Percentiles rank a stretch among this genome's conserved stretches.
These are phyloP conservation scores for Nitzschia sp. DNA, from an alignment of 108 stramenopile species.

Conservation along the genomic window DNA sequence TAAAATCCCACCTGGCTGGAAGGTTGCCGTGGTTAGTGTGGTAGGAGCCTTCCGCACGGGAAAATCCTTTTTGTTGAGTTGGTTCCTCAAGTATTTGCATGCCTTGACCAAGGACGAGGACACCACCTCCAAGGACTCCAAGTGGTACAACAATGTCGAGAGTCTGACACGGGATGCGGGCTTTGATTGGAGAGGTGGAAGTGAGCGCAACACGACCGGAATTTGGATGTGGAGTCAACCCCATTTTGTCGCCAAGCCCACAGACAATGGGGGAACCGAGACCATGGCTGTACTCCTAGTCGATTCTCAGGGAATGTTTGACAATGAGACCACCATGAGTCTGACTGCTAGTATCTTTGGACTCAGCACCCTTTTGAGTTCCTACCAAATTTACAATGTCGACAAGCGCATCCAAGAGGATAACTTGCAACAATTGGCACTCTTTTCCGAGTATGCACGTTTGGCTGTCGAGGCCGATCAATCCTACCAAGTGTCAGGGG, in stretches of 20 bases:
- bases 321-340: constrained; percentile 95
- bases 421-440: constrained; percentile 96
- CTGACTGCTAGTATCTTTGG: constrained; percentile 98
- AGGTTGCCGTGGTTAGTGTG: constrained; percentile 93
- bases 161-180: constrained; percentile 54
- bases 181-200: constrained; percentile 95
- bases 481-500: constrained; percentile 29
- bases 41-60: constrained; percentile 99
- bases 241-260: constrained; percentile 61
- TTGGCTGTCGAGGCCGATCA: constrained; percentile 80
- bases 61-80: constrained; percentile 92
- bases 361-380: constrained; percentile 86
- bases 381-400: constrained; percentile 98
- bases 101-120: constrained; percentile 17
- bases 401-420: constrained; percentile 98
- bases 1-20: constrained; percentile 77
- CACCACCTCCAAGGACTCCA: constrained; percentile 19
- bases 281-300: constrained; percentile 89
- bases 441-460: constrained; percentile 97
- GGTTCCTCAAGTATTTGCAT: constrained; percentile 90
- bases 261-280: constrained; percentile 50
- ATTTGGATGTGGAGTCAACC: constrained; percentile 99
- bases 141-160: constrained; percentile 70
- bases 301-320: constrained; percentile 99
- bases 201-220: constrained; percentile 94